Evolutionary conservation across 2,329 filamentous ascomycete genomes (phyloP).

Genomic region (Fusarium fracticaudum): DNA sequence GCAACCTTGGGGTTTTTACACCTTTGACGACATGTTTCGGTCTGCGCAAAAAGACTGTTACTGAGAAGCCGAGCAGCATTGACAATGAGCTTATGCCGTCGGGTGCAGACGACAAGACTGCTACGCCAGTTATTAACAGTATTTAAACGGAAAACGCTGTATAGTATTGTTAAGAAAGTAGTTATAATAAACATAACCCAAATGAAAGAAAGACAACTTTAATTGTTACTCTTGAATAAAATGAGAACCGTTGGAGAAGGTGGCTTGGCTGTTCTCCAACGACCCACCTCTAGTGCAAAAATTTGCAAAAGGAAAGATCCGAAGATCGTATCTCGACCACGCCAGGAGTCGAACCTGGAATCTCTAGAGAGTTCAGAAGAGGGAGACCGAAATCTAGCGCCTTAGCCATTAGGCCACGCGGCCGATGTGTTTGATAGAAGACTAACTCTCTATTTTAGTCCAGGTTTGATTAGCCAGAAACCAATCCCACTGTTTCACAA

Average conservation of each 20-base stretch:
- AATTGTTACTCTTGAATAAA: too few relatives aligned
- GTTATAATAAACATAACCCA: accelerated
- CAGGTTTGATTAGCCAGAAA: accelerated
- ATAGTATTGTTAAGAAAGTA: accelerated
- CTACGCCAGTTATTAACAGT: not conserved
- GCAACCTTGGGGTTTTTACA: not conserved
- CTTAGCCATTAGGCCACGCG: conserved; percentile 34
- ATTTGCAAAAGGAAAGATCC: not conserved
- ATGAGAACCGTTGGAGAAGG: not conserved
- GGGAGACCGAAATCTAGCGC: conserved; percentile 29
- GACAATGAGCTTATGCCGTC: not conserved
- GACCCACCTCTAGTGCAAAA: not conserved
- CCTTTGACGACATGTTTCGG: not conserved
- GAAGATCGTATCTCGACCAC: not conserved
- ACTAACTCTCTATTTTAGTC: accelerated
- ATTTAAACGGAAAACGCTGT: accelerated
- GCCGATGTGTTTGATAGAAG: not conserved
- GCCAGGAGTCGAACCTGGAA: conserved; percentile 34
- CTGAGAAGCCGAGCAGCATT: not conserved
- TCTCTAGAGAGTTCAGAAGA: conserved; percentile 27
- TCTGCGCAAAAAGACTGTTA: not conserved
- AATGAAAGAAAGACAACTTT: accelerated
- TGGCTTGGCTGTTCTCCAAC: not conserved
- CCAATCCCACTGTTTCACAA: not conserved
- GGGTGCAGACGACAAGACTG: not conserved